Base-by-base conservation (phyloP, 2,329 filamentous ascomycete species). In the Rugonectria rugulosa region DNA sequence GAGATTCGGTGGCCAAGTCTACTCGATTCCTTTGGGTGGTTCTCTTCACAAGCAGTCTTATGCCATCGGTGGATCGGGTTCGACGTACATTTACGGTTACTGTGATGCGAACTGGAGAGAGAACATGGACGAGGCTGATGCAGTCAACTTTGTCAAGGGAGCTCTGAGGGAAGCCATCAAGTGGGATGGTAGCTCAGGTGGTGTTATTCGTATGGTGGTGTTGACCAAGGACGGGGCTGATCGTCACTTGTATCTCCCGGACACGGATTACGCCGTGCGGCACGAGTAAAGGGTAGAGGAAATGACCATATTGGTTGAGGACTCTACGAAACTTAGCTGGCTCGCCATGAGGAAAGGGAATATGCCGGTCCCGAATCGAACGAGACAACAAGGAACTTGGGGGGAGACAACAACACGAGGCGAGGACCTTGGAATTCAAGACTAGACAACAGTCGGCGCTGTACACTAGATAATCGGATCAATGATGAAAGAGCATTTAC, bases 21-120 rank as follows among this genome's bases (percentile, higher is more conserved):
- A 97, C 81, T 95, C 91, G 69, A 97, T 99, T 74, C 95, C 95
- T 3, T 84, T 98, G 34, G 95, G 95, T 68, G 95, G 95, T 53
- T 98, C 95, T 45, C 86, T 99, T 67, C 95, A 99, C 87, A 97
- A 98, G 83, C 93, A 97, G 75, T 75, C 93, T 15, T 99, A 97
- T 72, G 87, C 95, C 37, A 99, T 99, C 70, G 93, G 92, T 66
- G 95, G 95, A 40, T 98, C 94, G 17, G 95, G 95, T 36, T 98
- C 94, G 67, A 98, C 95, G 59, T 99, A 99, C 81, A 99, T 99
- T 77, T 99, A 98, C 81, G 95, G 95, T 68, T 98, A 96, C 83
- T 98, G 93, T 73, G 94, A 99, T 73, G 88, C 92, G 54, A 87
- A 99, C 82, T 99, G 95, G 95, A 87, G 83, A 74, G 95, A 98